Evolutionary conservation across 257 asterid species (phyloP).

Genomic region (Penstemon eatonii): DNA sequence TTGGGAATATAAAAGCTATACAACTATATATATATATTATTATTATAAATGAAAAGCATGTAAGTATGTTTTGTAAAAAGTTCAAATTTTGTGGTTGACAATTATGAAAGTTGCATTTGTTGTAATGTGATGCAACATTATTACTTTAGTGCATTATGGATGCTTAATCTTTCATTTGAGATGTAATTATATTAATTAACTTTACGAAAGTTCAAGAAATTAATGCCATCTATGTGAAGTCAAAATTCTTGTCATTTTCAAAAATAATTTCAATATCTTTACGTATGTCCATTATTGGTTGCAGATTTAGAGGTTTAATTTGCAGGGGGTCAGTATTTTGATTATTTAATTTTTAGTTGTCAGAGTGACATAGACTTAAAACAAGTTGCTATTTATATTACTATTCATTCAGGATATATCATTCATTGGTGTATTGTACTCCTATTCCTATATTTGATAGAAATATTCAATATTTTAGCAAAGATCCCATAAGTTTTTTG

Average conservation of each 20-base stretch:
- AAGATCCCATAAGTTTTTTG: too few relatives aligned
- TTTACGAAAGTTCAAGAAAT: slow-evolving; percentile 23
- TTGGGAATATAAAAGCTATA: not conserved
- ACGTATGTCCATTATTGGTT: slow-evolving; percentile 10
- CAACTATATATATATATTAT: not conserved
- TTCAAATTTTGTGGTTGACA: not conserved
- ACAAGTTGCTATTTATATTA: slow-evolving; percentile 29
- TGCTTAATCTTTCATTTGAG: slow-evolving; percentile 2
- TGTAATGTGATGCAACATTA: slow-evolving; percentile 8
- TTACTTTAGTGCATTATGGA: slow-evolving; percentile 24
- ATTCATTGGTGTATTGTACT: slow-evolving; percentile 12
- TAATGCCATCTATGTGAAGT: slow-evolving; percentile 25
- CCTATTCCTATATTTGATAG: too few relatives aligned
- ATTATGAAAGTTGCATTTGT: slow-evolving; percentile 8
- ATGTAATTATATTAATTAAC: not conserved
- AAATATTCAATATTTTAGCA: too few relatives aligned
- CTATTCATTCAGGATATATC: not conserved
- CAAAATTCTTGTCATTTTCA: slow-evolving; percentile 46
- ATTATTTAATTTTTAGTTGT: slow-evolving; percentile 3
- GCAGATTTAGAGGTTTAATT: not conserved
- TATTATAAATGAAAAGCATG: not conserved
- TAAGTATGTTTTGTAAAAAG: not conserved
- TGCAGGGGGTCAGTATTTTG: not conserved
- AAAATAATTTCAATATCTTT: not conserved
- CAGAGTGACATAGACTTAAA: not conserved